Base-by-base conservation (phyloP, 495 filamentous ascomycete genomes). In the Talaromyces borbonicus region DNA sequence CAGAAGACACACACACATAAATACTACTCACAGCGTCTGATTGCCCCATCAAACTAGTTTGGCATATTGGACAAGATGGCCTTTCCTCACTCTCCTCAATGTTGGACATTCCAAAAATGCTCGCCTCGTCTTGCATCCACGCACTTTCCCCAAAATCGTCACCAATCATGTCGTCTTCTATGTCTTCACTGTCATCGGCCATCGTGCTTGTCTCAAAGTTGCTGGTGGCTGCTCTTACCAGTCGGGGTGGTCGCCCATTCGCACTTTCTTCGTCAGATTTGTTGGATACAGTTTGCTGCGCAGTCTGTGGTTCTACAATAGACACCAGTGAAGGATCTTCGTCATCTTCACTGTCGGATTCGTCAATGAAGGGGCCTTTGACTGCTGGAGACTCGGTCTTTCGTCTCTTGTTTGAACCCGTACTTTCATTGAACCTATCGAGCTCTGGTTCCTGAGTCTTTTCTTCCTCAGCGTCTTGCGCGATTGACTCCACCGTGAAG, bases 31-130 rank as follows among this genome's bases (percentile, higher is more conserved):
- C 72, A 41, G 72, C 69, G 39, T 84, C 72, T 25, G 58, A 74
- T 29, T 84, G 56, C 2, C 79, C 79, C 2, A 55, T 64, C 14
- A 95, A 60, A 53, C 62, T 78, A 25, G 65, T 66, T 52, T 75
- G 73, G 54, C 90, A 96, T 33, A 95, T 77, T 1, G 90, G 90
- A 65, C 90, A 96, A 41, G 62, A 55, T 2, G 48, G 46, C n/a
- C 56, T 54, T 18, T 47, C 56, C 1, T 46, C 49, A 1, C 19
- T 16, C 11, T 7, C 46, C 22, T 59, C 56, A 40, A 58, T 54
- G 30, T 59, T 59, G 12, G 56, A 35, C 11, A 52, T 43, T 4
- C 36, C 54, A 32, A 51, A 12, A 12, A 54, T 57, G n/a, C 43
- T 43, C 25, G 48, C 49, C 35, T 56, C 56, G 40, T 56, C 56